Evolutionary conservation across 768 basidiomycete species (phyloP), one percentile per base, ranked within the genome.

Genomic region (Podaxis sp.): DNA sequence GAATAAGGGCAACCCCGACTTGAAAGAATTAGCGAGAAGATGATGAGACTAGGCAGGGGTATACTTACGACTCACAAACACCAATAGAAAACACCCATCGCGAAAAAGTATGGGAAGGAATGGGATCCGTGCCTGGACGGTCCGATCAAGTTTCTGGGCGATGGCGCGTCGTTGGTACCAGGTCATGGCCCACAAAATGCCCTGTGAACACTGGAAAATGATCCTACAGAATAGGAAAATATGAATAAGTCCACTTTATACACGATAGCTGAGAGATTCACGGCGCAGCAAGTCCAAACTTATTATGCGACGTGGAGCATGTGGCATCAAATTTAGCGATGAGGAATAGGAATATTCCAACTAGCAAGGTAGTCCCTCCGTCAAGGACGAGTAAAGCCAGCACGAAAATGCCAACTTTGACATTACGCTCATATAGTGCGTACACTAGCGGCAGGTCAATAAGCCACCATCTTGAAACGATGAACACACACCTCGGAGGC

Each of bases 401-500:
- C 22, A 27, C 38, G 5, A 57, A 37, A n/a, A 57, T 5, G 6
- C 41, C 3, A n/a, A 57, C 27, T 24, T 27, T 57, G 22, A 41
- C 8, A 41, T 25, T 24, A 12, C 27, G 4, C 25, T 43, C 11
- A 29, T 57, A 57, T 7, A 57, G 55, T 5, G 40, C 55, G 6
- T 43, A 57, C 4, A 57, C 55, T 57, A 29, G 2, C 3, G 41
- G 51, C 8, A 4, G 29, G 17, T 43, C 41, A 43, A n/a, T 53
- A 17, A 53, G 51, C 24, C 3, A 15, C 3, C 25, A 29, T 9
- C 13, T 4, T 9, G 51, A 53, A n/a, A 29, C 9, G 27, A n/a
- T 46, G 53, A 66, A 58, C 25, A 41, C 55, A 40, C 22, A 57
- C 55, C 55, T 27, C 38, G 38, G 8, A 57, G 25, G 22, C 19